Evolutionary conservation across 352 stramenopile species (phyloP).

Genomic region (Phytophthora sp.): DNA sequence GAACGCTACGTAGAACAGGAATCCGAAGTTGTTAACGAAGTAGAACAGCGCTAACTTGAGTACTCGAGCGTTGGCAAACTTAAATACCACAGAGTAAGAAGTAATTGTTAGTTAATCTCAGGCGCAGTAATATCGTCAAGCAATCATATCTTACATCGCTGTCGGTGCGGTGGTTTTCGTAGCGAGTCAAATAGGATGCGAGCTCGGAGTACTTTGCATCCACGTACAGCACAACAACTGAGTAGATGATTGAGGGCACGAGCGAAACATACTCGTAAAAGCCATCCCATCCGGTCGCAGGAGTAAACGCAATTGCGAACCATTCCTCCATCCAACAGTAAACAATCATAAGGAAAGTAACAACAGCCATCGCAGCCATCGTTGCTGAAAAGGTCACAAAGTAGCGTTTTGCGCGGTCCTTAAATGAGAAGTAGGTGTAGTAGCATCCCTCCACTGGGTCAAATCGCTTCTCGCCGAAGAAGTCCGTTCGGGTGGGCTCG

Average conservation of each 20-base stretch:
- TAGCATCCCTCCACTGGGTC: slow-evolving; percentile 83
- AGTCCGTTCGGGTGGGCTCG: slow-evolving; percentile 69
- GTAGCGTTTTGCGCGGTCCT: slow-evolving; percentile 81
- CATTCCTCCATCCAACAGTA: slow-evolving; percentile 85
- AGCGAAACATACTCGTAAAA: slow-evolving; percentile 75
- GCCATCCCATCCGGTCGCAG: slow-evolving; percentile 67
- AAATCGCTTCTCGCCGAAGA: slow-evolving; percentile 74
- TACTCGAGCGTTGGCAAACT: slow-evolving; percentile 94
- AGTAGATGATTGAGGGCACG: slow-evolving; percentile 75
- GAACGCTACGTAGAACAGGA: slow-evolving; percentile 96
- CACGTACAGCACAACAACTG: slow-evolving; percentile 73
- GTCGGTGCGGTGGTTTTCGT: slow-evolving; percentile 93
- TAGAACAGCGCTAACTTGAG: slow-evolving; percentile 98
- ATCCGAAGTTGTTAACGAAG: slow-evolving; percentile 98
- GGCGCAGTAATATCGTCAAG: slow-evolving; percentile 5
- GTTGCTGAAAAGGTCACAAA: slow-evolving; percentile 73
- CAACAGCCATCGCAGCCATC: slow-evolving; percentile 64
- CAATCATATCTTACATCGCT: slow-evolving; percentile 75
- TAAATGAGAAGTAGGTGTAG: slow-evolving; percentile 85
- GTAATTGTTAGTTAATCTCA: background rate
- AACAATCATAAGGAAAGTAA: slow-evolving; percentile 80
- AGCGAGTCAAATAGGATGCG: slow-evolving; percentile 93
- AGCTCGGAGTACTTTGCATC: slow-evolving; percentile 91
- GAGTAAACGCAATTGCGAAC: slow-evolving; percentile 61
- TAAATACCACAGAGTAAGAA: slow-evolving; percentile 2